These are phyloP conservation scores for Magnusiomyces paraingens DNA, from an alignment of 1,139 yeast species.

Conservation along the genomic window DNA sequence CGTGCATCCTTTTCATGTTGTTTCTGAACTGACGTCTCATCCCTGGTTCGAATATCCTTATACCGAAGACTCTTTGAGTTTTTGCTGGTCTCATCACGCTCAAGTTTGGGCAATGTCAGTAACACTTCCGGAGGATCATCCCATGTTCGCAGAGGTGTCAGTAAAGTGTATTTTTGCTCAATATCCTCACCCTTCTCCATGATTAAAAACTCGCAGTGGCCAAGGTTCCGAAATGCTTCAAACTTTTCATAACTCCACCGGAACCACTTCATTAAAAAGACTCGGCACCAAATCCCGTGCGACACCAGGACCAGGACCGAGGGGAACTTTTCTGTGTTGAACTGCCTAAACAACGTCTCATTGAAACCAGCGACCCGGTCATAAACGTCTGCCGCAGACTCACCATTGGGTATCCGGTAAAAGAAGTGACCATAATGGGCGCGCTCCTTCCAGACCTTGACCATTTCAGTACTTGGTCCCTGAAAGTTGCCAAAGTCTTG, in stretches of 20 bases:
- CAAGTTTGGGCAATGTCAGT: background rate
- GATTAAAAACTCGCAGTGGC: conserved; percentile 73
- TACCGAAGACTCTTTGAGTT: conserved; percentile 12
- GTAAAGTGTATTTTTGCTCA: conserved; percentile 30
- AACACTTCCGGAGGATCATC: conserved; percentile 25
- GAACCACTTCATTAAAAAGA: conserved; percentile 85
- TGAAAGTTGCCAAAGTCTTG: conserved; percentile 95
- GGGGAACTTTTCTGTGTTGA: conserved; percentile 60
- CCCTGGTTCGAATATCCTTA: conserved; percentile 5
- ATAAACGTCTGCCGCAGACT: conserved; percentile 91
- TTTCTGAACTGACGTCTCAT: conserved; percentile 14
- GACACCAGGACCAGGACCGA: conserved; percentile 74
- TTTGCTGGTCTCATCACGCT: conserved; percentile 1
- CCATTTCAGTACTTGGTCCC: conserved; percentile 65
- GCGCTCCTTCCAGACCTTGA: conserved; percentile 68
- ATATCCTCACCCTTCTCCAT: conserved; percentile 51
- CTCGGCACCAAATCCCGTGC: conserved; percentile 92
- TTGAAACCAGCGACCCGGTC: conserved; percentile 87
- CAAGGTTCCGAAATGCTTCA: conserved; percentile 72
- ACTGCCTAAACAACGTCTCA: conserved; percentile 77
- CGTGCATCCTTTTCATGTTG: conserved; percentile 13
- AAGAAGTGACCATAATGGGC: conserved; percentile 90
- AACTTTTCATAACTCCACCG: conserved; percentile 88
- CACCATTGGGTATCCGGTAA: conserved; percentile 87
- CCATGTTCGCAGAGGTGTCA: conserved; percentile 33